phyloP scores from a whole-genome alignment of 306 rosid genomes.

The Trichosanthes cucumerina region DNA sequence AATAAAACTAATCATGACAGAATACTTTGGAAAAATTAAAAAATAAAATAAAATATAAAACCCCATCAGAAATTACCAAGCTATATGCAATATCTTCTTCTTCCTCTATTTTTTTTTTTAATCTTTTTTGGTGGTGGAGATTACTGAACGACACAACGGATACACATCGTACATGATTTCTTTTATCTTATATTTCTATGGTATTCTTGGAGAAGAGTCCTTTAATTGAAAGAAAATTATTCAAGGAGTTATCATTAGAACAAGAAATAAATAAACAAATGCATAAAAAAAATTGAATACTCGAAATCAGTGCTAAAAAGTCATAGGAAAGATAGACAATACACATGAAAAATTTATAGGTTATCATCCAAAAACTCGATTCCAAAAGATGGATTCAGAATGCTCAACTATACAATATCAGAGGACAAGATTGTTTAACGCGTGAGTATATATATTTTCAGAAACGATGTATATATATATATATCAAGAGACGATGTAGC shows the following conservation, averaged over 20 bases:
- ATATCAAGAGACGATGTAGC: neutral
- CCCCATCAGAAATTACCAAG: neutral
- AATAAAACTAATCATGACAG: neutral
- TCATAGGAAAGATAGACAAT: neutral
- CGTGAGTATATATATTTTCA: neutral
- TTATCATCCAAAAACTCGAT: neutral
- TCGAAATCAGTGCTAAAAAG: neutral
- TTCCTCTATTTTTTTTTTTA: neutral
- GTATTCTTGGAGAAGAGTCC: neutral
- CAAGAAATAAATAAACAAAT: neutral
- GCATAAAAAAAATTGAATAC: neutral
- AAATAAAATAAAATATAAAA: neutral
- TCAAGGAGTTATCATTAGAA: neutral
- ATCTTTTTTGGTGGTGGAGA: neutral
- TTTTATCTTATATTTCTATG: neutral
- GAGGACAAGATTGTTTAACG: neutral
- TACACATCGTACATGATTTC: neutral
- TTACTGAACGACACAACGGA: neutral
- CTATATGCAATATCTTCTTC: neutral
- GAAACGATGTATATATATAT: neutral
- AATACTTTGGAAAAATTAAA: neutral
- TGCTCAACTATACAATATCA: neutral
- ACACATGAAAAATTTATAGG: neutral
- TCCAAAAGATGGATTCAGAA: neutral
- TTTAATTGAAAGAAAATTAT: neutral